Evolutionary conservation across 2,329 filamentous ascomycete genomes (phyloP).

Genomic region (Xylaria sp.): DNA sequence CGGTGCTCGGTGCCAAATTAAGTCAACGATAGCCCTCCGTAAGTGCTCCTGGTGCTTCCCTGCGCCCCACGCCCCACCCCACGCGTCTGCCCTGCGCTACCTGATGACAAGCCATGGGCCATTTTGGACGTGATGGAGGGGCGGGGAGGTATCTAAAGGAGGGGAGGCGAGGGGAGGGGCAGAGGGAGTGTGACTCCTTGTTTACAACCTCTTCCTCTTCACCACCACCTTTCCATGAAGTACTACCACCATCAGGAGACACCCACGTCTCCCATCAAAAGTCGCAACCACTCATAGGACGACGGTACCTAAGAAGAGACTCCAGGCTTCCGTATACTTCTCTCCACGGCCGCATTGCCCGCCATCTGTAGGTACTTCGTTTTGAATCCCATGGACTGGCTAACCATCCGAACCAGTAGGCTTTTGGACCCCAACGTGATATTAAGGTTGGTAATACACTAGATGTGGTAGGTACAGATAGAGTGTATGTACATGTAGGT

Average conservation of each 20-base stretch:
- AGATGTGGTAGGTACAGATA: background rate
- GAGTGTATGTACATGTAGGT: background rate
- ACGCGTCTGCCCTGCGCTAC: conserved; percentile 46
- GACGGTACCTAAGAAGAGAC: background rate
- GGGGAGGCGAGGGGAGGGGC: conserved; percentile 19
- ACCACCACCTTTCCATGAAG: conserved; percentile 15
- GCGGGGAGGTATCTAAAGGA: conserved; percentile 20
- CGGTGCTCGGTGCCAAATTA: conserved; percentile 45
- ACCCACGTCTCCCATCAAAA: conserved; percentile 44
- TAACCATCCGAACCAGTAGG: background rate
- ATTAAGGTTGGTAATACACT: conserved; percentile 23
- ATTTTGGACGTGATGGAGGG: conserved; percentile 12
- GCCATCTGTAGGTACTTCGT: background rate
- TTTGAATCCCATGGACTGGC: background rate
- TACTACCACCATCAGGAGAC: conserved; percentile 40
- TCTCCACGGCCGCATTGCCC: background rate
- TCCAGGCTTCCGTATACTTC: conserved; percentile 8
- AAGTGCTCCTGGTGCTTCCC: conserved; percentile 23
- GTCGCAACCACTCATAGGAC: conserved; percentile 12
- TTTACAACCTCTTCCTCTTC: conserved; percentile 36
- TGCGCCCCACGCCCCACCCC: conserved; percentile 43
- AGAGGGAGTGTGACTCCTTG: conserved; percentile 47
- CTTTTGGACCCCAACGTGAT: conserved; percentile 22
- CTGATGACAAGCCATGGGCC: conserved; percentile 40
- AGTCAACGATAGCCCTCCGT: conserved; percentile 37